Evolutionary conservation across 2,329 filamentous ascomycete genomes (phyloP), one percentile per base, ranked within the genome.

Genomic region (Fusarium sp.): DNA sequence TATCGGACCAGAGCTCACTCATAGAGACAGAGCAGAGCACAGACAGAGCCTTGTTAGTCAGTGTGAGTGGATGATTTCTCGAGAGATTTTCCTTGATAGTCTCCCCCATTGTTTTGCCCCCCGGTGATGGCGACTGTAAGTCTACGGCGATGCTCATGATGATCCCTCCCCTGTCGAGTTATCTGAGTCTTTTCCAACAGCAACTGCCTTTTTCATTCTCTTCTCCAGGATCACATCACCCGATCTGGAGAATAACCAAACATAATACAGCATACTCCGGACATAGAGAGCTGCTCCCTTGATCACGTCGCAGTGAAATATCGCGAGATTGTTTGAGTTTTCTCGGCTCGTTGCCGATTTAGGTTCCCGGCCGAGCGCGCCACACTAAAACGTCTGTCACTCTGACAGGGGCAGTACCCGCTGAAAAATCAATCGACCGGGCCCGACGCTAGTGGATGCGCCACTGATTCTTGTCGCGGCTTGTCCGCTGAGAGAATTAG

Each of bases 271-370:
- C 7, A 24, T 24, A 24, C 22, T 24, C 22, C 22, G 22, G n/a
- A 44, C 11, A 9, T 31, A 22, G 39, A 46, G 20, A 34, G 5
- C 36, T 38, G 18, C 10, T 9, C 46, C 6, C 31, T 34, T 28
- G 33, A 20, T 43, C 42, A 69, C 42, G 64, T 68, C 46, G 22
- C 22, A 68, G 34, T 66, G 50, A 40, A 43, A 65, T 45, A 71
- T 71, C 49, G 68, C 65, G 56, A 71, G 68, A 69, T 71, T 36
- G 28, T 55, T 17, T 39, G 43, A 22, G 44, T 56, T 33, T 70
- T 55, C 40, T 50, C 49, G 48, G 55, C n/a, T 61, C 40, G 42
- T 68, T 59, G 36, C 55, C 46, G 55, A 49, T 51, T 57, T 51
- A 49, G 40, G 40, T 54, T 58, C 66, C 58, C 46, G 52, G 11